Conservation (phyloP, 164 flowering plant genomes). For the Annona squamosa region DNA sequence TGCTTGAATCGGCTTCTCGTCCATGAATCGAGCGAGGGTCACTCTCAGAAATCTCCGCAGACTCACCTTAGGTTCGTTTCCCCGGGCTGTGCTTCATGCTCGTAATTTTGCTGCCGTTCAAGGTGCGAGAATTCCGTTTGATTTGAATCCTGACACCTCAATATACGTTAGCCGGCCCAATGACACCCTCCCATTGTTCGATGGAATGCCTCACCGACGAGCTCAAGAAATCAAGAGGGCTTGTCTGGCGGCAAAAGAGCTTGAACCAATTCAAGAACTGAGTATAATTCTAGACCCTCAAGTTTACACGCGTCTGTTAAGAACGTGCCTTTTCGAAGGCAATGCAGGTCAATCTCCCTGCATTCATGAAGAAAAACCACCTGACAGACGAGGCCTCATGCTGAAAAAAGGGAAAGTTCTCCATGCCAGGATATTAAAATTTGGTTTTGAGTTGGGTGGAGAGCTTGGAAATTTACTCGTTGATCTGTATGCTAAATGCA, state of each 20-base stretch:
- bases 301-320: slow-evolving; percentile 24
- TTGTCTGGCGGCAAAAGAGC: background rate
- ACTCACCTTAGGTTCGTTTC: slow-evolving; percentile 3
- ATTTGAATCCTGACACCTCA: background rate
- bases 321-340: slow-evolving; percentile 41
- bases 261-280: slow-evolving; percentile 2
- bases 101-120: background rate
- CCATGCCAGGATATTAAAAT: slow-evolving; percentile 46
- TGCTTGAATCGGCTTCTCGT: slow-evolving; percentile 2
- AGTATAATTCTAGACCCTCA: slow-evolving; percentile 5
- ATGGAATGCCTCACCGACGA: background rate
- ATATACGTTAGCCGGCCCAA: background rate
- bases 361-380: slow-evolving; percentile 42
- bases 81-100: background rate
- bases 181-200: background rate
- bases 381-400: slow-evolving; percentile 30
- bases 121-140: background rate
- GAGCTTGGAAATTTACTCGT: slow-evolving; percentile 53
- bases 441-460: slow-evolving; percentile 44
- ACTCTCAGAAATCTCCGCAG: slow-evolving; percentile 2
- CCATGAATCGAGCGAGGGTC: slow-evolving; percentile 3
- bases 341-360: slow-evolving; percentile 28
- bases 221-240: slow-evolving; percentile 12
- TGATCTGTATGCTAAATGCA: slow-evolving; percentile 79
- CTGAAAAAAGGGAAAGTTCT: slow-evolving; percentile 30